Base-by-base conservation (phyloP, 1,284 basidiomycete species). In the Trichosporon sp. region DNA sequence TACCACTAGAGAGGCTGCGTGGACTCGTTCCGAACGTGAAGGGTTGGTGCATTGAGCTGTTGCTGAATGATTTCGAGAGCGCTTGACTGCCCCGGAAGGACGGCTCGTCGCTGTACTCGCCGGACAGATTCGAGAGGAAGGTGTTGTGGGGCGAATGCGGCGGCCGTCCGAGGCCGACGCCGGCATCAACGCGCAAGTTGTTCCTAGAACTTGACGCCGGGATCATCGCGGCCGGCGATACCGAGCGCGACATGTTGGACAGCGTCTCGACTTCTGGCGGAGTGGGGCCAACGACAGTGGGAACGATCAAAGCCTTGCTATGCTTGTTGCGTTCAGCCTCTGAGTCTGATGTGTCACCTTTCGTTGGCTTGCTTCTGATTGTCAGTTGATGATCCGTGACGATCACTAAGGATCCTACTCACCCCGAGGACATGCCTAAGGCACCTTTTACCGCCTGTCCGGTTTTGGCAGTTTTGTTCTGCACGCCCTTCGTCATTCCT, bases 261-360 rank as follows among this genome's bases (percentile, higher is more conserved):
- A n/a, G 14, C 29, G 54, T 34, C 4, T 52, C 54, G 25, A 67
- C 62, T 37, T 64, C 60, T 14, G 61, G 58, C 6, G 37, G 40
- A 4, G 36, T 31, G 70, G 75, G 76, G 65, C 76, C 76, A 21
- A 78, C 68, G 0, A 79, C 66, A 1, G 70, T 69, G 3, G 77
- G 77, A 0, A 79, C 72, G 2, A 52, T 69, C 46, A 68, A 71
- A 37, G 65, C 69, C 33, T 60, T 68, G 44, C 19, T 36, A 37
- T 14, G 16, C 23, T 25, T 29, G 25, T 52, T 65, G 59, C 60
- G 49, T n/a, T 54, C 58, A 5, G 58, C 70, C 23, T 78, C 77
- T 1, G 75, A 77, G 58, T 78, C 77, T 1, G 73, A 75, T 2
- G 76, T 76, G 58, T 78, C 77, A 58, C 75, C 40, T 32, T 54